Evolutionary conservation across 345 rosid species (phyloP), one percentile per base, ranked within the genome.

Genomic region (Sisymbrium irio): DNA sequence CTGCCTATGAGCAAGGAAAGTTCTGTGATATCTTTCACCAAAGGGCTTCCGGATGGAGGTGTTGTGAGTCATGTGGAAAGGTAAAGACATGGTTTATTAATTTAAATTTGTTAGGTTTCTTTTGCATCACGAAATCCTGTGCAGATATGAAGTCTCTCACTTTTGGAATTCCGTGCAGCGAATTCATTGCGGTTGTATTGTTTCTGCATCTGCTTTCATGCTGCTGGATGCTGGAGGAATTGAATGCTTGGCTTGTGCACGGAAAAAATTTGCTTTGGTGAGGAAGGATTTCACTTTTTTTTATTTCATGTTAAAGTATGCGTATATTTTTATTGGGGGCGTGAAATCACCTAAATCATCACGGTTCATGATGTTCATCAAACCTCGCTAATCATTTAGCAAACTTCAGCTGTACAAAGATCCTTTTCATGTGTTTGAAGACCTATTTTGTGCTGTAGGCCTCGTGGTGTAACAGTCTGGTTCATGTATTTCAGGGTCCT

Each of bases 151-250:
- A 40, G 42, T 63, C 33, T 80, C 78, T 78, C 61, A 69, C 36
- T 54, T 19, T 57, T 32, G 13, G 25, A 44, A 42, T 77, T 72
- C 54, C 12, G 6, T 85, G 85, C 91, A 95, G 99, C 77, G 74
- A 51, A 81, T 95, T 65, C 99, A 95, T 69, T 95, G 99, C 73
- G 99, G 99, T 72, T 95, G 99, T 78, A 87, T 95, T 67, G 93
- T 85, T 67, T 92, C 99, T 37, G 73, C 62, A 35, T 62, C 82
- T 71, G 69, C 83, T 65, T 90, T 80, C 80, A 61, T 66, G 9
- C 64, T 90, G 78, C 79, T 95, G 88, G 97, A 92, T 84, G 90
- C 89, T 79, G 99, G 99, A 75, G 99, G 99, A 67, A 82, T 92
- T 66, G 92, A 86, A 78, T 96, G 99, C 77, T 20, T 83, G 76